A percentile compares a stretch with the other conserved stretches of the same genome.
Conservation (phyloP, 495 filamentous ascomycete species). For the Bombardia bombarda region DNA sequence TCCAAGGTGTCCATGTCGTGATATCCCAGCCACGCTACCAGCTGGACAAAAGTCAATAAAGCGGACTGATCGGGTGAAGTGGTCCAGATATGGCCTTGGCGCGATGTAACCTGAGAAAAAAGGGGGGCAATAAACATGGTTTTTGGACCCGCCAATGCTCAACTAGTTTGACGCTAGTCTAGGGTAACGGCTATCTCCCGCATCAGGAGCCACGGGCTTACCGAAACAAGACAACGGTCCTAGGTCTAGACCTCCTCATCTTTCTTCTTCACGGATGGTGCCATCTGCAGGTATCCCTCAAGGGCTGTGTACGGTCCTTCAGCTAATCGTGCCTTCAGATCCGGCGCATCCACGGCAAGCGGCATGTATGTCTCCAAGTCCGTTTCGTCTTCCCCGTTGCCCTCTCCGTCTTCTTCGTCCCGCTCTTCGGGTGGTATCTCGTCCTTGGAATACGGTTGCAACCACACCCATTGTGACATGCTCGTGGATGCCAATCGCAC, state of each 20-base stretch:
- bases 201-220: too few species aligned
- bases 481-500: constrained; percentile 1
- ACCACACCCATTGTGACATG: constrained; percentile 37
- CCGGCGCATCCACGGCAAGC: not conserved
- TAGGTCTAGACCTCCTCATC: not conserved
- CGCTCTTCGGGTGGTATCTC: not conserved
- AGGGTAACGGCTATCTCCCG: too few species aligned
- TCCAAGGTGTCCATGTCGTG: too few species aligned
- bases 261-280: constrained; percentile 11
- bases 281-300: constrained; percentile 39
- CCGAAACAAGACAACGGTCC: too few species aligned
- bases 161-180: too few species aligned
- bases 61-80: too few species aligned
- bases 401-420: not conserved
- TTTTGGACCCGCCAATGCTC: too few species aligned
- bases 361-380: not conserved
- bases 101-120: too few species aligned
- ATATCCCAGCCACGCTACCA: too few species aligned
- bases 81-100: too few species aligned
- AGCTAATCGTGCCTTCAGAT: constrained; percentile 14
- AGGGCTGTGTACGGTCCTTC: constrained; percentile 31
- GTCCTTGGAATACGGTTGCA: constrained; percentile 33
- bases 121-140: too few species aligned
- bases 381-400: not conserved
- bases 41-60: too few species aligned